Percentiles rank a stretch among this genome's conserved stretches.
These are phyloP conservation scores for Thecaphora frezii DNA, from an alignment of 1,284 basidiomycete genomes.

Conservation along the genomic window DNA sequence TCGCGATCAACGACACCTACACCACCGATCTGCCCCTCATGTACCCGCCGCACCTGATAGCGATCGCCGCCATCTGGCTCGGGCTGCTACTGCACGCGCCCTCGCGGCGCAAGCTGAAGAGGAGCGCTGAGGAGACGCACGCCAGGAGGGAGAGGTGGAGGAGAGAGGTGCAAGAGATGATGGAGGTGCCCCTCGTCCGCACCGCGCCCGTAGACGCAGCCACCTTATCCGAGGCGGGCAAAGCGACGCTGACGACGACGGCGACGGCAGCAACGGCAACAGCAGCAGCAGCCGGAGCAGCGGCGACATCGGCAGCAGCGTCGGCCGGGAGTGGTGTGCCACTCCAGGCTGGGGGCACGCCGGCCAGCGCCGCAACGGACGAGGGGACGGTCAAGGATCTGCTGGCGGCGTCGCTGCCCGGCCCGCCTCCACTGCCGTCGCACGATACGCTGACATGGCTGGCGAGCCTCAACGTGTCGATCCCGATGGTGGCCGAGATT, in stretches of 20 bases:
- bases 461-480: constrained; percentile 79
- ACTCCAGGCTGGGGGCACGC: too few species aligned
- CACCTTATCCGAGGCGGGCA: too few species aligned
- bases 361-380: not conserved
- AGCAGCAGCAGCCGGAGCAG: too few species aligned
- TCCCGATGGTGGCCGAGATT: constrained; percentile 79
- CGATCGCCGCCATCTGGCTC: constrained; percentile 85
- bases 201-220: not conserved
- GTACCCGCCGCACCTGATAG: constrained; percentile 90
- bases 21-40: constrained; percentile 84
- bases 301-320: too few species aligned
- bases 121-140: constrained; percentile 8
- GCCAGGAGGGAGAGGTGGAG: constrained; percentile 1
- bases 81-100: constrained; percentile 40
- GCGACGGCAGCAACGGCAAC: not conserved
- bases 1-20: constrained; percentile 94
- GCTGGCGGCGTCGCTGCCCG: constrained; percentile 14
- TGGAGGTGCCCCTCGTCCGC: too few species aligned
- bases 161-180: constrained; percentile 1
- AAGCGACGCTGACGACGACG: constrained; percentile 7
- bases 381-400: too few species aligned
- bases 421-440: constrained; percentile 53
- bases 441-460: constrained; percentile 74
- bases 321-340: too few species aligned
- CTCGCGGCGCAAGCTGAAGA: constrained; percentile 15